Conservation (phyloP, 2,329 filamentous ascomycete species). For the Ascosphaera pollenicola region DNA sequence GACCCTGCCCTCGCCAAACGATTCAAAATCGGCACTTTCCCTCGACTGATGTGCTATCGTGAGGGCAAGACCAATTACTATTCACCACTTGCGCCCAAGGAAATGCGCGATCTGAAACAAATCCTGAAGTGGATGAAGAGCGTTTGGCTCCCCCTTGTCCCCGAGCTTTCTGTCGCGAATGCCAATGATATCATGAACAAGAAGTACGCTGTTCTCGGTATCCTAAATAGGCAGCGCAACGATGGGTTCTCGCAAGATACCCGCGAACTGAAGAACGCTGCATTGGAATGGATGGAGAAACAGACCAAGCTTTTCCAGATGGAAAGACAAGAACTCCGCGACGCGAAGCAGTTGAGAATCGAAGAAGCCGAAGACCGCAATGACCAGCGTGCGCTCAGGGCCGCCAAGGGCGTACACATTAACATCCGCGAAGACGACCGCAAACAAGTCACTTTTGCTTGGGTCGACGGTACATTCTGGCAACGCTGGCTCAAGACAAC, state of each 20-base stretch:
- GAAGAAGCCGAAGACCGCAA: slow-evolving; percentile 89
- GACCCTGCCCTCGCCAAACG: slow-evolving; percentile 52
- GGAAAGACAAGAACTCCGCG: slow-evolving; percentile 77
- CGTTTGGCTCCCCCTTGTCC: slow-evolving; percentile 89
- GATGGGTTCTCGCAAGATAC: slow-evolving; percentile 60
- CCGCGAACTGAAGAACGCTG: slow-evolving; percentile 85
- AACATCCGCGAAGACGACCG: slow-evolving; percentile 72
- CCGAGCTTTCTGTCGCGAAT: slow-evolving; percentile 77
- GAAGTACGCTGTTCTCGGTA: slow-evolving; percentile 81
- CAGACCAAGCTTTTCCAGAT: slow-evolving; percentile 79
- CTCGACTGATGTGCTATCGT: slow-evolving; percentile 70
- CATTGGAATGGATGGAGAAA: slow-evolving; percentile 95
- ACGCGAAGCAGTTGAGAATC: slow-evolving; percentile 84
- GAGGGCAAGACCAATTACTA: slow-evolving; percentile 85
- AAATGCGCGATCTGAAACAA: slow-evolving; percentile 71
- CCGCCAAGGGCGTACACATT: slow-evolving; percentile 78
- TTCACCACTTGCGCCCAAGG: slow-evolving; percentile 60
- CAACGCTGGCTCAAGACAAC: slow-evolving; percentile 92
- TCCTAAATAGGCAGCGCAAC: slow-evolving; percentile 58
- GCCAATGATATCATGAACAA: slow-evolving; percentile 88
- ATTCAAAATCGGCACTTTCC: slow-evolving; percentile 95
- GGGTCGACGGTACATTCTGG: slow-evolving; percentile 96
- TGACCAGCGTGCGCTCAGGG: slow-evolving; percentile 65
- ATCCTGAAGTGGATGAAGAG: slow-evolving; percentile 86
- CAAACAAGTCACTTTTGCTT: slow-evolving; percentile 84